phyloP scores from a whole-genome alignment of 1,284 basidiomycete species.

The Cutaneotrichosporon sp. region DNA sequence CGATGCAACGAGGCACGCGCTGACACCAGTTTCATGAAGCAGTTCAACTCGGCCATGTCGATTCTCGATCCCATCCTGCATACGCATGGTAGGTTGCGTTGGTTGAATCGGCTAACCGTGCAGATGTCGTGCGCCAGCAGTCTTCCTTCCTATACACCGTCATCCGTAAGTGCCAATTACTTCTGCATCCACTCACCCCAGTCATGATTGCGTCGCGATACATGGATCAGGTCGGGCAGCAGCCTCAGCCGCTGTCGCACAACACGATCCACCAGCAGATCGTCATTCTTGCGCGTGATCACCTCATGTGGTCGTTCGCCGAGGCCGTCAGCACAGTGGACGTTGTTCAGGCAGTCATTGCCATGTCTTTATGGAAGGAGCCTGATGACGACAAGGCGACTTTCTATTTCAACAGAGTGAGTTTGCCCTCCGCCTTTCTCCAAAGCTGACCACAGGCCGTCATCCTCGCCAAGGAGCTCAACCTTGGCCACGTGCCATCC shows the following conservation, averaged over 20 bases:
- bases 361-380: conserved; percentile 34
- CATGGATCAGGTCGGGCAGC: conserved; percentile 14
- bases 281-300: conserved; percentile 30
- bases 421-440: background rate
- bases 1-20: background rate
- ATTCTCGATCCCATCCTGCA: conserved; percentile 29
- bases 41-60: conserved; percentile 27
- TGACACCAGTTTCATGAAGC: conserved; percentile 23
- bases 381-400: conserved; percentile 39
- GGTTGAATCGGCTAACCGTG: background rate
- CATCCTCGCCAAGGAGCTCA: conserved; percentile 33
- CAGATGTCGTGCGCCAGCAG: conserved; percentile 27
- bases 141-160: conserved; percentile 35
- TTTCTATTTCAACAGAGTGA: conserved; percentile 33
- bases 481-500: conserved; percentile 26
- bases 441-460: conserved; percentile 21
- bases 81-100: conserved; percentile 16
- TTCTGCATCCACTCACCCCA: conserved; percentile 1
- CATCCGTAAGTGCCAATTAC: conserved; percentile 21
- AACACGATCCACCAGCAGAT: conserved; percentile 33
- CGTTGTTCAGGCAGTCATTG: conserved; percentile 28
- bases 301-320: conserved; percentile 33
- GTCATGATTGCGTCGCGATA: conserved; percentile 34
- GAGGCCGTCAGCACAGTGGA: conserved; percentile 29
- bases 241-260: conserved; percentile 22